Base-by-base conservation (phyloP, 768 basidiomycete genomes). In the Antrodiella citrinella region DNA sequence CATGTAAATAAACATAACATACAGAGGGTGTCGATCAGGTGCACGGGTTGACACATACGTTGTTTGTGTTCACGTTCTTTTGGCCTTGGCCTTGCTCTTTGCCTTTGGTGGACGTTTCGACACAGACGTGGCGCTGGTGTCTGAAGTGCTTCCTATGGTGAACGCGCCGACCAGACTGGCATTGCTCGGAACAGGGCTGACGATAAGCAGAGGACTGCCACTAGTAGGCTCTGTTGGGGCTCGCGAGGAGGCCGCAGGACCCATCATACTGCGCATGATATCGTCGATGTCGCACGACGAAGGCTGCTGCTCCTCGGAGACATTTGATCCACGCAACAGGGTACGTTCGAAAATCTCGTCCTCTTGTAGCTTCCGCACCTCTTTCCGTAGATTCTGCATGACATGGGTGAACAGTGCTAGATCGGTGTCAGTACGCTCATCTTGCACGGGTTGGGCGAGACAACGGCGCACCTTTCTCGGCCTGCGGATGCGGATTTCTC, bases 211-310 rank as follows among this genome's bases (percentile, higher is more conserved):
- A 12, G 44, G 12, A 18, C 19, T 45, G 11, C 18, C 18, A 15
- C 26, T 53, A 12, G 45, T 7, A 35, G 30, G 30, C 30, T 25
- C 26, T 12, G 47, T 3, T 25, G 20, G 35, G 3, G 40, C 20
- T 15, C 50, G 39, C 18, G 50, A 35, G 15, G 30, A 35, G 30
- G 21, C 39, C 2, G 59, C 51, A 1, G 44, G 20, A 4, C 48
- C 57, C 65, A 75, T 67, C 62, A 76, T 66, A 48, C 65, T 67
- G 26, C 61, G 65, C 69, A 76, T 69, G 52, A 76, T 62, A 5
- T 51, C 57, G 51, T 72, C 71, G 42, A 76, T 57, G 47, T 69
- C 65, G 39, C 63, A 56, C 15, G 69, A 59, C 10, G 67, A 68
- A 3, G 72, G 67, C 12, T 63, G 55, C 11, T 57, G 65, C 26